Evolutionary conservation across 306 rosid species (phyloP).

Genomic region (Medicago arabica): DNA sequence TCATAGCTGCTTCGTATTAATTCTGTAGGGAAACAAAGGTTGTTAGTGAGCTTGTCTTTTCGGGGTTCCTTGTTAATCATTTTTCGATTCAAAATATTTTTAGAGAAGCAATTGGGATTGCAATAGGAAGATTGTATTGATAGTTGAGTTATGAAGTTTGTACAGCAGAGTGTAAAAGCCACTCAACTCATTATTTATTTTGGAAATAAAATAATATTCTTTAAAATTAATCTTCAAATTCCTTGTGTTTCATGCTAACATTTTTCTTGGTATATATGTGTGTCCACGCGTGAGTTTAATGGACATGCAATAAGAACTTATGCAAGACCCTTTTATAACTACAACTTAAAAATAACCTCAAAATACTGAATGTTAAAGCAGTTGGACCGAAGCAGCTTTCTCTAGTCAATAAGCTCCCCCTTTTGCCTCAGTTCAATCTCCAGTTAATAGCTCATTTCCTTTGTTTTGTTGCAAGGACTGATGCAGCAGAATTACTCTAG

Average conservation of each 20-base stretch:
- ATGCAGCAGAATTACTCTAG: background rate
- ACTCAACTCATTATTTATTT: constrained; percentile 47
- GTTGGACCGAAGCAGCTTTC: background rate
- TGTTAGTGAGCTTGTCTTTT: constrained; percentile 56
- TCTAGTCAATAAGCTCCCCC: background rate
- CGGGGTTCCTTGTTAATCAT: constrained; percentile 41
- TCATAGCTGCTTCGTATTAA: constrained; percentile 59
- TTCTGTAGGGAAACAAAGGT: constrained; percentile 56
- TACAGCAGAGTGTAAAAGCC: constrained; percentile 80
- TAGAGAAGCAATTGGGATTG: constrained; percentile 59
- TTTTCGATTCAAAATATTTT: constrained; percentile 49
- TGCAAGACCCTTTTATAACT: too few species aligned
- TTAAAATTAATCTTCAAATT: background rate
- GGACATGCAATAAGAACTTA: too few species aligned
- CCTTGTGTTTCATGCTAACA: background rate
- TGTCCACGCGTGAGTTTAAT: background rate
- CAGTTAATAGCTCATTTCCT: background rate
- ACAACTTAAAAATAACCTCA: too few species aligned
- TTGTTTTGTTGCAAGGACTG: background rate
- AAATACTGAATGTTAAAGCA: background rate
- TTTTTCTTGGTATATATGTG: constrained; percentile 14
- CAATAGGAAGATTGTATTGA: constrained; percentile 63
- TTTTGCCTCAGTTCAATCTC: background rate
- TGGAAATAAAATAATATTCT: constrained; percentile 52
- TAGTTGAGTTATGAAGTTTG: constrained; percentile 64